Evolutionary conservation across 2,329 filamentous ascomycete genomes (phyloP).

Genomic region (Kalaharituber pfeilii): DNA sequence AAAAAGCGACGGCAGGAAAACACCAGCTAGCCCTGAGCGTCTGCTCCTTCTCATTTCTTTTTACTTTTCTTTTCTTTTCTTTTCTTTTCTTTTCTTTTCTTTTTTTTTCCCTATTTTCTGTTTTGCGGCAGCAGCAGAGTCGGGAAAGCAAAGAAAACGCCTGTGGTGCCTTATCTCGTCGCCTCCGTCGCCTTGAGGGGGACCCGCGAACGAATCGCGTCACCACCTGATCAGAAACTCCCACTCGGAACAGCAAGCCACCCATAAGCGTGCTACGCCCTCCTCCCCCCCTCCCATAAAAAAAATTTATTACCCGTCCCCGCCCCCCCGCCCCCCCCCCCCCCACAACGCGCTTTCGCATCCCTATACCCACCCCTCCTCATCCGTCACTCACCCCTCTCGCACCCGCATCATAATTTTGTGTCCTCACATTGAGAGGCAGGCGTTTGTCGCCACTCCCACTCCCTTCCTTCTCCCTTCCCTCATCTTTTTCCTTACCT

Average conservation of each 20-base stretch:
- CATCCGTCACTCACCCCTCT: neutral
- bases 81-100: too few species aligned
- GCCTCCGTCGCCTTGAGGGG: too few species aligned
- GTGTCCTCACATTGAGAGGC: constrained; percentile 28
- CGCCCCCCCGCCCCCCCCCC: neutral
- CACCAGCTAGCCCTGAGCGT: too few species aligned
- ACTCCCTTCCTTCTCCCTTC: constrained; percentile 12
- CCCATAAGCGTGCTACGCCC: neutral
- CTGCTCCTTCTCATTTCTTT: too few species aligned
- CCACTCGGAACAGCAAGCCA: neutral
- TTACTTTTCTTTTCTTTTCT: too few species aligned
- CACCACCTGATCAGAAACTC: neutral
- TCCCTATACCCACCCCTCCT: neutral
- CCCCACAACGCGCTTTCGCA: neutral
- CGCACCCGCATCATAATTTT: too few species aligned
- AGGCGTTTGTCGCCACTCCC: constrained; percentile 16
- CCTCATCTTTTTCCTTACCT: constrained; percentile 8
- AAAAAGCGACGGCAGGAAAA: too few species aligned
- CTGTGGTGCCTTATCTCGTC: too few species aligned
- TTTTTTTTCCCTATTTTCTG: too few species aligned
- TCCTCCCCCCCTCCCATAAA: neutral
- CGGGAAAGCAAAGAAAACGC: too few species aligned
- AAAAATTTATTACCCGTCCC: neutral
- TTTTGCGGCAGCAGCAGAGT: too few species aligned
- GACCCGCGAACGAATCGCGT: neutral